Evolutionary conservation across 2,329 filamentous ascomycete genomes (phyloP).

Genomic region (Pyrenophora tritici-repentis): DNA sequence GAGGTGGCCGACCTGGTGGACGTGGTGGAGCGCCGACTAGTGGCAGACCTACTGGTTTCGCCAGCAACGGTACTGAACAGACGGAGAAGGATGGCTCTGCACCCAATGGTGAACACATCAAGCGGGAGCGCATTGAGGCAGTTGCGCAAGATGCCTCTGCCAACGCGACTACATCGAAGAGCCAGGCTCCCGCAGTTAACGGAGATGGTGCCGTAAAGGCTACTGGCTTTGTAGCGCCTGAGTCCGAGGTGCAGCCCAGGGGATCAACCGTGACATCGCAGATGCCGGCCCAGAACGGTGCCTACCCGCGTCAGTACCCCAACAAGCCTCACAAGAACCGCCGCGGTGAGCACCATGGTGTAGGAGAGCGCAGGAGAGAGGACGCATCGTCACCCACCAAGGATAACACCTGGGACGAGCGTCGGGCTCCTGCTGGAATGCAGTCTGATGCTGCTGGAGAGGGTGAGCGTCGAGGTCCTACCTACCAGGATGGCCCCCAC

Average conservation of each 20-base stretch:
- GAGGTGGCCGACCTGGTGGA: conserved; percentile 56
- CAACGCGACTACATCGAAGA: conserved; percentile 31
- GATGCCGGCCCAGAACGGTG: conserved; percentile 28
- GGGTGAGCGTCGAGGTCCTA: conserved; percentile 36
- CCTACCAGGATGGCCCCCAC: conserved; percentile 36
- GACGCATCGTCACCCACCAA: conserved; percentile 39
- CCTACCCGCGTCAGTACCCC: conserved; percentile 39
- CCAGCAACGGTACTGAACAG: conserved; percentile 45
- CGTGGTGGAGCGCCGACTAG: conserved; percentile 62
- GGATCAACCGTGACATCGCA: conserved; percentile 26
- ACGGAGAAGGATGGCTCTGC: conserved; percentile 45
- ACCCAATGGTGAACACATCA: conserved; percentile 42
- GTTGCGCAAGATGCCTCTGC: conserved; percentile 21
- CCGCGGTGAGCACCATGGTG: conserved; percentile 35
- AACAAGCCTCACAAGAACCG: conserved; percentile 37
- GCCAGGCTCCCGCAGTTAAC: conserved; percentile 27
- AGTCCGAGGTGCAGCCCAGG: conserved; percentile 32
- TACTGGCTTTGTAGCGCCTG: conserved; percentile 19
- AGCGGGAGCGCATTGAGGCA: conserved; percentile 44
- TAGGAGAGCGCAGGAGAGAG: conserved; percentile 42
- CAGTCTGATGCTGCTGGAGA: conserved; percentile 44
- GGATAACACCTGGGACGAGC: conserved; percentile 36
- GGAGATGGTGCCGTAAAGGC: conserved; percentile 34
- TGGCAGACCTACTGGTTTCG: conserved; percentile 51
- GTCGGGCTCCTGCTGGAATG: conserved; percentile 37